Evolutionary conservation across 306 rosid species (phyloP), one percentile per base, ranked within the genome.

Genomic region (Macrotyloma uniflorum): DNA sequence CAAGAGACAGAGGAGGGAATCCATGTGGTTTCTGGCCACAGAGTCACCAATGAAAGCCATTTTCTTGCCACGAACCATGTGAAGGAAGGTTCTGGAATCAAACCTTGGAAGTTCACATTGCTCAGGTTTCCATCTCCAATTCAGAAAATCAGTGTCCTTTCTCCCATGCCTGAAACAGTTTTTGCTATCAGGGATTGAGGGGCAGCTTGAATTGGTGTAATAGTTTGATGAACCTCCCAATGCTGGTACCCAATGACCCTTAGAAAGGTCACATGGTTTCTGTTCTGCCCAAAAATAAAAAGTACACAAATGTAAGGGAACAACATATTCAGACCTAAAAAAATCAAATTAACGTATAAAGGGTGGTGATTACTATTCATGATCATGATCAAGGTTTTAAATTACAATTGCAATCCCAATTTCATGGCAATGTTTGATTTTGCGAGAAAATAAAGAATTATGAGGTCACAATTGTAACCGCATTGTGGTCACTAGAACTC

Each of bases 81-180:
- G 71, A 68, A 91, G 86, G 49, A 93, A 95, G 1, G 72, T 46
- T 43, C 35, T 87, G 10, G 93, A 79, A 18, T 91, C 87, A 24
- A 95, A 93, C 24, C 81, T 57, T 0, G 89, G 94, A 7, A 95
- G 90, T 3, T 93, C 90, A 8, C 99, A 93, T 5, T 87, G 38
- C 0, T 91, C 57, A 1, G 98, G 98, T 77, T 87, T 93, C 98
- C 99, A 93, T 90, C 80, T 89, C 99, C 99, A 95, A 43, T 89
- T 86, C n/a, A 95, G 88, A 62, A 89, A 95, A 81, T 83, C 93
- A 32, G 0, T 62, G 67, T 95, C 96, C 53, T 2, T 50, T 73
- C 99, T 89, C 5, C 99, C 99, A 1, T 93, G 76, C 36, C 78
- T 87, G 80, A 95, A 93, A 74, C 99, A 95, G 67, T 95, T 90